Evolutionary conservation across 176 grass and related monocot genomes (phyloP).

Genomic region (Oryza rufipogon): DNA sequence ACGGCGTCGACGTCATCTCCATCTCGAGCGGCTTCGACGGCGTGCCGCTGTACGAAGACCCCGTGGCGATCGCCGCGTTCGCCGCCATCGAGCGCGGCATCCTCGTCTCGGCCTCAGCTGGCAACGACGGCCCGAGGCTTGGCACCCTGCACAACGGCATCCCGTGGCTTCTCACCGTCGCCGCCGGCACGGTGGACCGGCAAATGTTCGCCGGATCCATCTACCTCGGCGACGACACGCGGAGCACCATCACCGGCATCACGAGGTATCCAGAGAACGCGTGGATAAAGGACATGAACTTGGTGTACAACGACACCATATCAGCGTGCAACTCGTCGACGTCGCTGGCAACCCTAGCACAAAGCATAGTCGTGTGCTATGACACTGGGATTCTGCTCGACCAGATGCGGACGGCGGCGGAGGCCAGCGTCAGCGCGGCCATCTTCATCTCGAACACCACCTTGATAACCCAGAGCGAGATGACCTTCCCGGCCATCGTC

Average conservation of each 20-base stretch:
- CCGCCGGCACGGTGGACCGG: slow-evolving; percentile 55
- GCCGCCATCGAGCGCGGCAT: slow-evolving; percentile 56
- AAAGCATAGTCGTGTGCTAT: slow-evolving; percentile 50
- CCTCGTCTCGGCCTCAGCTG: slow-evolving; percentile 49
- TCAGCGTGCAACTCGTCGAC: slow-evolving; percentile 44
- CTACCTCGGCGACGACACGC: slow-evolving; percentile 38
- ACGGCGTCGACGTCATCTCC: slow-evolving; percentile 74
- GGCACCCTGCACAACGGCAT: slow-evolving; percentile 58
- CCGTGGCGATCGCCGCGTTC: slow-evolving; percentile 53
- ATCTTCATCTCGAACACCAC: slow-evolving; percentile 57
- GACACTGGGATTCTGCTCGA: not conserved
- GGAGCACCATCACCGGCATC: slow-evolving; percentile 27
- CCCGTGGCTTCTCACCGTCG: slow-evolving; percentile 70
- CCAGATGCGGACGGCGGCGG: not conserved
- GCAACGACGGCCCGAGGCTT: slow-evolving; percentile 4
- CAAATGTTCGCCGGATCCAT: slow-evolving; percentile 47
- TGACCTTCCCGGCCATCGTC: slow-evolving; percentile 52
- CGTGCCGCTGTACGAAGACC: slow-evolving; percentile 61
- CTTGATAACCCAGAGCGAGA: not conserved
- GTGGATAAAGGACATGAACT: slow-evolving; percentile 37
- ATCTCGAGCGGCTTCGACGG: slow-evolving; percentile 51
- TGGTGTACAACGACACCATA: slow-evolving; percentile 48
- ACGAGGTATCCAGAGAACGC: slow-evolving; percentile 50
- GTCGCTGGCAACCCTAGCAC: slow-evolving; percentile 6
- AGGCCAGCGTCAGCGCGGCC: slow-evolving; percentile 42